These are phyloP conservation scores for Beta macrorhiza DNA, from an alignment of 179 eudicot species.

Conservation along the genomic window DNA sequence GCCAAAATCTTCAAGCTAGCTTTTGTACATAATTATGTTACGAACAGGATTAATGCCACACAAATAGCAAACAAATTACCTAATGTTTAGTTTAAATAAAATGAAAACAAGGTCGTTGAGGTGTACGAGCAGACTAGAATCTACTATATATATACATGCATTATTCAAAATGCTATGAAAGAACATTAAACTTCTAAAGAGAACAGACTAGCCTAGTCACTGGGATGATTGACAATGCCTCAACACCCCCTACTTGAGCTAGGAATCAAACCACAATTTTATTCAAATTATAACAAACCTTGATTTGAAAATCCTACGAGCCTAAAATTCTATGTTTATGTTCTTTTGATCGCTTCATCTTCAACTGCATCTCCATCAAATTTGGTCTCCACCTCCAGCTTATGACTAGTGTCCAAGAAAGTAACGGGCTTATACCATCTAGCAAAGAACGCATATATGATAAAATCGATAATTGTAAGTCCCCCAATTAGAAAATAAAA, in stretches of 20 bases:
- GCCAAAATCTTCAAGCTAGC: too few relatives aligned
- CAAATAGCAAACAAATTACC: too few relatives aligned
- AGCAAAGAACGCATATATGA: slow-evolving; percentile 44
- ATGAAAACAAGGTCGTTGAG: not conserved
- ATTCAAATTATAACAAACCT: not conserved
- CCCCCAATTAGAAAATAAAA: slow-evolving; percentile 53
- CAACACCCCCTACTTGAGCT: not conserved
- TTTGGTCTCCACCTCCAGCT: not conserved
- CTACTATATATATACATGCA: not conserved
- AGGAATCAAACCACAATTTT: not conserved
- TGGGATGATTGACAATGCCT: not conserved
- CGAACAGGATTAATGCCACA: too few relatives aligned
- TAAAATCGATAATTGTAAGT: slow-evolving; percentile 43
- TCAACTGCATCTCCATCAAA: not conserved
- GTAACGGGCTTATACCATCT: slow-evolving; percentile 49
- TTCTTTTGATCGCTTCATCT: not conserved
- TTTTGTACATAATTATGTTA: too few relatives aligned
- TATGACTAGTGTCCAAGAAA: slow-evolving; percentile 15
- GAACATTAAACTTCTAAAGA: not conserved
- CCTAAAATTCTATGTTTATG: not conserved
- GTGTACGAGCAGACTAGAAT: too few relatives aligned
- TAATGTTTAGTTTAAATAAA: not conserved
- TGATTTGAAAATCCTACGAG: not conserved
- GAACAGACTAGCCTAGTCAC: not conserved
- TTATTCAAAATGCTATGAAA: not conserved